A percentile compares a stretch with the other conserved stretches of the same genome.
These are phyloP conservation scores for Solanum sejunctum DNA, from an alignment of 257 asterid species.

Conservation along the genomic window DNA sequence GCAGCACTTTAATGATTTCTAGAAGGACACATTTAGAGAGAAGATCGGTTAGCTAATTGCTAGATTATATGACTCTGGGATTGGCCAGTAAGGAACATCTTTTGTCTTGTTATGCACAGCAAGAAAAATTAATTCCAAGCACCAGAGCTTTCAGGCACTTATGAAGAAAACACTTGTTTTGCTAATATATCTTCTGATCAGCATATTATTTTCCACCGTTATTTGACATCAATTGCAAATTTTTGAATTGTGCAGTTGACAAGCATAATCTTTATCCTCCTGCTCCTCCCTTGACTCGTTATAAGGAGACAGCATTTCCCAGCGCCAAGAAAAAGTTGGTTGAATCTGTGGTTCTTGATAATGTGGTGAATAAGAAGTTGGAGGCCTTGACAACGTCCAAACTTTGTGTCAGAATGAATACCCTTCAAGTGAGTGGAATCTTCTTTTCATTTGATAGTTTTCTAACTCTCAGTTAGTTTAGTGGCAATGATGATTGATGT, in stretches of 20 bases:
- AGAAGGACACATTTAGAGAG: neutral
- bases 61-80: neutral
- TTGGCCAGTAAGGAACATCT: neutral
- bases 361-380: conserved; percentile 44
- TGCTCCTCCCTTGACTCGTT: conserved; percentile 85
- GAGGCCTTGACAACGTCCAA: conserved; percentile 65
- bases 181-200: neutral
- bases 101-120: neutral
- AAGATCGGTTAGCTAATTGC: neutral
- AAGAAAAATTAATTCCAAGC: no score
- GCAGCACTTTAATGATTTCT: neutral
- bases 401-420: conserved; percentile 82
- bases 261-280: conserved; percentile 66
- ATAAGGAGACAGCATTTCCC: conserved; percentile 80
- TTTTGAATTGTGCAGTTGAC: conserved; percentile 50
- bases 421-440: conserved; percentile 63
- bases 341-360: conserved; percentile 45
- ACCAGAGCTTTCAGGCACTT: neutral
- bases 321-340: conserved; percentile 57
- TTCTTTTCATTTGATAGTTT: neutral
- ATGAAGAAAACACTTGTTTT: neutral
- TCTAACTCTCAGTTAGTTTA: neutral
- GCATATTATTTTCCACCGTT: neutral
- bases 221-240: conserved; percentile 3
- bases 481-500: neutral